phyloP scores from a whole-genome alignment of 2,329 filamentous ascomycete species.

The Nemania abortiva region DNA sequence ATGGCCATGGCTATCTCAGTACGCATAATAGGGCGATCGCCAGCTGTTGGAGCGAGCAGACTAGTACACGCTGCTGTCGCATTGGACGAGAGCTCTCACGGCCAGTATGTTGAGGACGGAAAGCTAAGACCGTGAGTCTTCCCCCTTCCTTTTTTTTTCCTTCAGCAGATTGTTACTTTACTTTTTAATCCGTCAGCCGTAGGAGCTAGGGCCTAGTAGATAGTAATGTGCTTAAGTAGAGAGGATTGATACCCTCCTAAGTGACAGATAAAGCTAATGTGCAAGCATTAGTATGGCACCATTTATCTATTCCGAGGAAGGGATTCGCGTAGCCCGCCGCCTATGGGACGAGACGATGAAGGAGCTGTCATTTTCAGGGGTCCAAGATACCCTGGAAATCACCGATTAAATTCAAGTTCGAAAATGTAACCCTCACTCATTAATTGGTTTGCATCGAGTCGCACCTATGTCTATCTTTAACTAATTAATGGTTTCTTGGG shows the following conservation, averaged over 20 bases:
- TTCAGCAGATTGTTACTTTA: no score
- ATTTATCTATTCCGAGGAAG: not conserved
- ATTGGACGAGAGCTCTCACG: conserved; percentile 30
- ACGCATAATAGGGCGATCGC: conserved; percentile 21
- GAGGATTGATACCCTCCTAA: no score
- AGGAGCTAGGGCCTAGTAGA: no score
- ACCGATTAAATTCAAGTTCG: no score
- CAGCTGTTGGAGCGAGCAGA: conserved; percentile 23
- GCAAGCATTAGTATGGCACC: not conserved
- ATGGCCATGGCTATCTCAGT: not conserved
- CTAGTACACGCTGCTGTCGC: conserved; percentile 33
- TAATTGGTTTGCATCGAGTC: no score
- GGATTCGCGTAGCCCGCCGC: not conserved
- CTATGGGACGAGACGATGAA: conserved; percentile 6
- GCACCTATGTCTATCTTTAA: no score
- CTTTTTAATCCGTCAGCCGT: no score
- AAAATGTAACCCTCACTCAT: no score
- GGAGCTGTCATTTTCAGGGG: not conserved
- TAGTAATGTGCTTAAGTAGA: no score
- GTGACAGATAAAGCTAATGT: conserved; percentile 1
- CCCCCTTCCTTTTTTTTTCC: not conserved
- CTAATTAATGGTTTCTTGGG: no score
- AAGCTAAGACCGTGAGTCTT: conserved; percentile 32
- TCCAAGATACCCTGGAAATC: not conserved
- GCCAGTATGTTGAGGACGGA: conserved; percentile 38